Conservation (phyloP, 129 eudicot genomes). For the Flaveria sonorensis region DNA sequence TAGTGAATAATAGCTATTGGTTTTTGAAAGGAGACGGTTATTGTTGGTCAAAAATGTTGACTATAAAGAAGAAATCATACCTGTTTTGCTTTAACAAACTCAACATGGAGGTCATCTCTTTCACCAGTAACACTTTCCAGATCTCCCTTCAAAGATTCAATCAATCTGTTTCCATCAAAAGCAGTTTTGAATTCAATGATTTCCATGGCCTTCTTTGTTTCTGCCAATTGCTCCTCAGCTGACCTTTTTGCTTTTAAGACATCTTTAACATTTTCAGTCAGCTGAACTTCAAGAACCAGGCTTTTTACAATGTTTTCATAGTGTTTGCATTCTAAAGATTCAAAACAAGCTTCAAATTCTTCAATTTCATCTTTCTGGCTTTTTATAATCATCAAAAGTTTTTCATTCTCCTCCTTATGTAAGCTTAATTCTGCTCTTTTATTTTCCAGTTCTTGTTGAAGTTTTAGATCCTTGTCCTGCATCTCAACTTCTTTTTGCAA, state of each 20-base stretch:
- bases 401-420: conserved; percentile 20
- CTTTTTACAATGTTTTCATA: conserved; percentile 48
- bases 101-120: conserved; percentile 44
- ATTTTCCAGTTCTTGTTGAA: conserved; percentile 12
- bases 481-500: conserved; percentile 19
- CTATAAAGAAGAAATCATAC: conserved; percentile 30
- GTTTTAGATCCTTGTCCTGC: conserved; percentile 12
- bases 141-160: conserved; percentile 49
- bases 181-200: conserved; percentile 43
- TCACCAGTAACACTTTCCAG: conserved; percentile 50
- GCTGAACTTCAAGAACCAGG: conserved; percentile 51
- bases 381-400: conserved; percentile 29
- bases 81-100: conserved; percentile 52
- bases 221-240: conserved; percentile 45
- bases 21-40: not conserved
- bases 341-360: conserved; percentile 26
- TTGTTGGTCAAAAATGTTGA: not conserved
- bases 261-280: conserved; percentile 12
- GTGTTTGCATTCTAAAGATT: conserved; percentile 52
- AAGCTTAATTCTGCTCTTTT: conserved; percentile 14
- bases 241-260: conserved; percentile 31
- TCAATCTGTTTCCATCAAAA: conserved; percentile 40
- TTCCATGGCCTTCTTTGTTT: conserved; percentile 44
- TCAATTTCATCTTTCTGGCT: conserved; percentile 53
- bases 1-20: not conserved